phyloP scores from a whole-genome alignment of 768 basidiomycete species.

The Podaxis pistillaris region DNA sequence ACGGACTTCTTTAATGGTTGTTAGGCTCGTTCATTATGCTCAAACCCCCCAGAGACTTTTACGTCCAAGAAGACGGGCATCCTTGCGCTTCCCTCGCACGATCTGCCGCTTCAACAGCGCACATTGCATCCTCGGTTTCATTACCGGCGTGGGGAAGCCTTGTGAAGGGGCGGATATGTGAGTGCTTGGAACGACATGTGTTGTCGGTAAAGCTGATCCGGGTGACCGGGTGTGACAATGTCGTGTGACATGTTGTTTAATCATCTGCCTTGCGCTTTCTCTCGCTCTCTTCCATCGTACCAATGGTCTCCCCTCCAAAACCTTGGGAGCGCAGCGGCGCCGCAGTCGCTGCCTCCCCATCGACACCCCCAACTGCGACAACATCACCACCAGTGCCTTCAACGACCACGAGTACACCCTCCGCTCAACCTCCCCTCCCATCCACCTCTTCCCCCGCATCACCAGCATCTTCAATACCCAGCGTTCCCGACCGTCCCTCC shows the following conservation, averaged over 20 bases:
- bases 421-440: slow-evolving; percentile 18
- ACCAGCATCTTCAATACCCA: slow-evolving; percentile 29
- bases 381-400: slow-evolving; percentile 26
- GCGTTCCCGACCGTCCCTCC: slow-evolving; percentile 65
- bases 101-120: background rate
- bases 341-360: slow-evolving; percentile 29
- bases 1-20: background rate
- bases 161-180: background rate
- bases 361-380: slow-evolving; percentile 25
- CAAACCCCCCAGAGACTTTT: background rate
- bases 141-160: background rate
- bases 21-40: background rate
- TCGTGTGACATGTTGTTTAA: background rate
- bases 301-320: slow-evolving; percentile 84
- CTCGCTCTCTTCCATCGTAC: background rate
- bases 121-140: background rate
- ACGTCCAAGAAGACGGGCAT: background rate
- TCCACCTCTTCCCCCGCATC: slow-evolving; percentile 15
- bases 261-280: slow-evolving; percentile 4
- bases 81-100: background rate
- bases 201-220: background rate
- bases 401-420: slow-evolving; percentile 27
- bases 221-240: background rate
- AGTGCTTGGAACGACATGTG: background rate
- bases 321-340: slow-evolving; percentile 77